These are phyloP conservation scores for Morella rubra DNA, from an alignment of 306 rosid genomes.

Conservation along the genomic window DNA sequence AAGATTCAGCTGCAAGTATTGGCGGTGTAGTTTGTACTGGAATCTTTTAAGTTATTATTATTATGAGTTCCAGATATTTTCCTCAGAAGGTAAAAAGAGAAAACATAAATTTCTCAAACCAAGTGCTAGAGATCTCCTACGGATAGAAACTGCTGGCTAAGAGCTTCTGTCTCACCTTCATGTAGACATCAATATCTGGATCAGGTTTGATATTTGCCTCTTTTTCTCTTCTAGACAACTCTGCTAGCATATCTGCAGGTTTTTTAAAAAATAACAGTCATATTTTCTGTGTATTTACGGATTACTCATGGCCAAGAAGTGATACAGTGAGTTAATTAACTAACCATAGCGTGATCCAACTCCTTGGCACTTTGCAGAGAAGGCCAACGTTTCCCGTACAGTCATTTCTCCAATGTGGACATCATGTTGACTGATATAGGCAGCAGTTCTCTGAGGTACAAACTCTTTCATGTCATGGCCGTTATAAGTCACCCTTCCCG, in stretches of 20 bases:
- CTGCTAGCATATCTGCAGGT: conserved; percentile 55
- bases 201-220: conserved; percentile 63
- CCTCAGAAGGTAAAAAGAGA: neutral
- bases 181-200: conserved; percentile 60
- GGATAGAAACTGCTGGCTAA: neutral
- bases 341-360: conserved; percentile 65
- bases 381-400: conserved; percentile 77
- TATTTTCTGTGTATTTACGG: neutral
- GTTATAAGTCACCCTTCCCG: conserved; percentile 61
- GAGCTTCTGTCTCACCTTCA: conserved; percentile 49
- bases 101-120: neutral
- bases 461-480: conserved; percentile 71
- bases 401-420: conserved; percentile 74
- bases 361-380: conserved; percentile 89
- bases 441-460: conserved; percentile 75
- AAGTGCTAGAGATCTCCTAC: neutral
- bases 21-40: too few species aligned
- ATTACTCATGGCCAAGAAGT: neutral
- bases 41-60: too few species aligned
- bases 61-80: neutral
- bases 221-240: conserved; percentile 66
- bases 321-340: conserved; percentile 16
- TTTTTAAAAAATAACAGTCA: neutral
- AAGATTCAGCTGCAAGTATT: too few species aligned
- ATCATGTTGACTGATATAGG: conserved; percentile 76